Evolutionary conservation across 23 red algal species (phyloP).

Genomic region (Gracilaria domingensis): DNA sequence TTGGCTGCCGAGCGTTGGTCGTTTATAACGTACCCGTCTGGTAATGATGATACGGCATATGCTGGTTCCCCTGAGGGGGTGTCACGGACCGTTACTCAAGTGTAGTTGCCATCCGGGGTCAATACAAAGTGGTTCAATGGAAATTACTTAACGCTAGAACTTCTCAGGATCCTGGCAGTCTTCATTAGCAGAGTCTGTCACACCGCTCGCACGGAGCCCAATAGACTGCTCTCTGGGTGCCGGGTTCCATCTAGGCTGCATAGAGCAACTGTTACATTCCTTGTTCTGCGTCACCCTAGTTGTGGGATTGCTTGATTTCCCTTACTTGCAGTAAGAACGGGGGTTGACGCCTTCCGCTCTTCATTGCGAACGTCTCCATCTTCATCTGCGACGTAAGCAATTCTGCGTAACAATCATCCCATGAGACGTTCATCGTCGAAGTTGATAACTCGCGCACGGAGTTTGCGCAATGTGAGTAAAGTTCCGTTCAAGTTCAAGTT

Average conservation of each 20-base stretch:
- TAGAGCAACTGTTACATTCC: background rate
- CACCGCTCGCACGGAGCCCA: background rate
- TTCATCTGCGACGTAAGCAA: background rate
- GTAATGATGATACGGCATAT: background rate
- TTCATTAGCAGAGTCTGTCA: background rate
- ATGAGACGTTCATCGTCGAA: constrained; percentile 85
- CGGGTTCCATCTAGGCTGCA: background rate
- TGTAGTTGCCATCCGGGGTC: too few species aligned
- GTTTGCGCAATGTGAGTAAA: constrained; percentile 76
- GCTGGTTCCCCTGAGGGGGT: background rate
- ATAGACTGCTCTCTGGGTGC: background rate
- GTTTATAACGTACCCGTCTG: background rate
- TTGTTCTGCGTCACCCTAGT: background rate
- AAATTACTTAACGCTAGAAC: background rate
- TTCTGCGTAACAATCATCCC: background rate
- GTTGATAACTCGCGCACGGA: constrained; percentile 78
- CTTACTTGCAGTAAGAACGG: background rate
- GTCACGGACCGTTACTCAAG: constrained; percentile 9
- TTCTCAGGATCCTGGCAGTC: background rate
- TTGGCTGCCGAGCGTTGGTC: background rate
- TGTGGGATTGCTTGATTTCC: background rate
- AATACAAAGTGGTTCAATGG: background rate
- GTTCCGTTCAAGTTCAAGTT: constrained; percentile 81
- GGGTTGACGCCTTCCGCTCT: background rate
- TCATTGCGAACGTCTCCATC: background rate